These are phyloP conservation scores for Trametes cubensis DNA, from an alignment of 768 basidiomycete genomes.

Conservation along the genomic window DNA sequence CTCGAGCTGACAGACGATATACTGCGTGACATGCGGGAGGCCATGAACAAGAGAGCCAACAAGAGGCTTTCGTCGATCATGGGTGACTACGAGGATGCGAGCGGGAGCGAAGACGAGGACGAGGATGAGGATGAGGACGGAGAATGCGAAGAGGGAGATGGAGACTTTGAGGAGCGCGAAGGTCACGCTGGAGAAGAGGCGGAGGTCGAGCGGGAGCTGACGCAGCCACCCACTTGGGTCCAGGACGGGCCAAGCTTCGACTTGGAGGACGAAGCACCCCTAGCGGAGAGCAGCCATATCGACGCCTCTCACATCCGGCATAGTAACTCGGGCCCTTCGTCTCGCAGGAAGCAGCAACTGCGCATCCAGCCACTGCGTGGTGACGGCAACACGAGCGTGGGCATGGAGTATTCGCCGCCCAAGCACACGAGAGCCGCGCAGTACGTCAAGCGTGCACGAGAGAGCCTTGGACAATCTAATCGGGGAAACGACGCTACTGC, in stretches of 20 bases:
- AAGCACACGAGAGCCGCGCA: constrained; percentile 29
- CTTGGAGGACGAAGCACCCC: constrained; percentile 3
- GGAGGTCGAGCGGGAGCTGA: constrained; percentile 19
- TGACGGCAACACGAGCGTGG: background rate
- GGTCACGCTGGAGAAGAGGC: background rate
- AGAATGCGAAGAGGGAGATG: background rate
- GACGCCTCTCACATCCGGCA: background rate
- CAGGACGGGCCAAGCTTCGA: constrained; percentile 4
- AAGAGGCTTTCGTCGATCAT: background rate
- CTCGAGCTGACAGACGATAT: constrained; percentile 44
- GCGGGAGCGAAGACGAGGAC: background rate
- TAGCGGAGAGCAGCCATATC: constrained; percentile 19
- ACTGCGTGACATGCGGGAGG: constrained; percentile 42
- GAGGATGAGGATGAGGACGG: background rate
- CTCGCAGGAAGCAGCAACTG: constrained; percentile 6
- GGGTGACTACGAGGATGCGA: background rate
- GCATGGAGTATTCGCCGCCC: constrained; percentile 28
- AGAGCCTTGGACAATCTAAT: constrained; percentile 11
- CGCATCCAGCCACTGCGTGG: constrained; percentile 14
- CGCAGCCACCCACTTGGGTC: constrained; percentile 4
- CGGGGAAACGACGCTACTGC: background rate
- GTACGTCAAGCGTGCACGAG: constrained; percentile 20
- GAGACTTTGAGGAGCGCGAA: background rate
- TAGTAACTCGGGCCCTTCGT: background rate
- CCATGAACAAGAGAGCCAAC: constrained; percentile 34